phyloP scores from a whole-genome alignment of 2,329 filamentous ascomycete genomes.

The Cadophora sp. region DNA sequence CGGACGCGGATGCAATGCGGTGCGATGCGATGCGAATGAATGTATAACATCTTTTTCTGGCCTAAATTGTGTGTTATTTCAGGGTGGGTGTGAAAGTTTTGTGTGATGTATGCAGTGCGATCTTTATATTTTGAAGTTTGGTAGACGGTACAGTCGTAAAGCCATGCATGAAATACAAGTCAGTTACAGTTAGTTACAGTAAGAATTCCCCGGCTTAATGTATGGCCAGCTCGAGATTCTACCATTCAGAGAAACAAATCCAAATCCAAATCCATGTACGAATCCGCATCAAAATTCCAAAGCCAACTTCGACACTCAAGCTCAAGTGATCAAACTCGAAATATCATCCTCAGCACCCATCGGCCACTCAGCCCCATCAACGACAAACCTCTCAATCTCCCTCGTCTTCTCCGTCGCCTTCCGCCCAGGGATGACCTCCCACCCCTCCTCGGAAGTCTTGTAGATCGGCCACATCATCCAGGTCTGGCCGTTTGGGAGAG shows the following conservation, averaged over 20 bases:
- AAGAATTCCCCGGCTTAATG: no score
- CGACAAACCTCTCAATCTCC: slow-evolving; percentile 30
- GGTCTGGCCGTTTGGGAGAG: neutral
- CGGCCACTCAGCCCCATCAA: slow-evolving; percentile 27
- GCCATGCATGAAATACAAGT: no score
- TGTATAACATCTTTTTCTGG: slow-evolving; percentile 13
- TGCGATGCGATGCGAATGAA: slow-evolving; percentile 6
- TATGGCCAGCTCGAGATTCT: no score
- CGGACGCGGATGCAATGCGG: neutral
- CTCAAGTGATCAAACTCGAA: slow-evolving; percentile 14
- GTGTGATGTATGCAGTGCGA: neutral
- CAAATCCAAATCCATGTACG: no score
- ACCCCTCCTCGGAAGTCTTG: slow-evolving; percentile 24
- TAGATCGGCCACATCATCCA: slow-evolving; percentile 34
- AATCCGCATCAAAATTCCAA: no score
- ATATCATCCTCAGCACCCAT: slow-evolving; percentile 23
- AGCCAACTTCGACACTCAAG: neutral
- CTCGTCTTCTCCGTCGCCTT: slow-evolving; percentile 11
- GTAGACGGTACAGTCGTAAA: no score
- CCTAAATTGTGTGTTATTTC: neutral
- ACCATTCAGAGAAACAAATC: no score
- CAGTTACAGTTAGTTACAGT: no score
- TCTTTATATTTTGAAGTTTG: slow-evolving; percentile 8
- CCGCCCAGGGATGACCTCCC: neutral
- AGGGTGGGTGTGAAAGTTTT: neutral